Evolutionary conservation across 1,284 basidiomycete species (phyloP).

Genomic region (Ceratobasidium sp.): DNA sequence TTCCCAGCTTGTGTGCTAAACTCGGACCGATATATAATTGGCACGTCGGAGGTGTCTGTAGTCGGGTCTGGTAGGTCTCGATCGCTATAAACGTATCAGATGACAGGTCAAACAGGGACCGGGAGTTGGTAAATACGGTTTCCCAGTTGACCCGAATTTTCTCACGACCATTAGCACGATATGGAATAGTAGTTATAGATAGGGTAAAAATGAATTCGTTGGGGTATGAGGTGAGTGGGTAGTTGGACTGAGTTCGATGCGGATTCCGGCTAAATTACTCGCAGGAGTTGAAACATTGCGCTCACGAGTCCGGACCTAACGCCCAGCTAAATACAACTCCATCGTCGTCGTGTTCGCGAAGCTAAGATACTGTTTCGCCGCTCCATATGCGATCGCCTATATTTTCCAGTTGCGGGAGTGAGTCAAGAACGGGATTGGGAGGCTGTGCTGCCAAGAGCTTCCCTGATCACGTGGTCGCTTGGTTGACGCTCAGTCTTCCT

Average conservation of each 20-base stretch:
- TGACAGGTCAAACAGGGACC: constrained; percentile 1
- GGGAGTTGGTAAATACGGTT: neutral
- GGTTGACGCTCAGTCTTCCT: constrained; percentile 4
- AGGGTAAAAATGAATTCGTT: constrained; percentile 29
- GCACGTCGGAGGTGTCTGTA: constrained; percentile 24
- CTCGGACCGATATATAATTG: constrained; percentile 37
- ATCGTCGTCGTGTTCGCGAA: neutral
- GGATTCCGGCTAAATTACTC: constrained; percentile 7
- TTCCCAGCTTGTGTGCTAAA: constrained; percentile 29
- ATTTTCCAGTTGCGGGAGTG: constrained; percentile 38
- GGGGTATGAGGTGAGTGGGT: neutral
- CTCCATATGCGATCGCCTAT: constrained; percentile 41
- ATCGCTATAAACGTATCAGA: constrained; percentile 31
- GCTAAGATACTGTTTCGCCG: constrained; percentile 18
- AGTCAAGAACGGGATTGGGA: neutral
- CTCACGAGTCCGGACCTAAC: constrained; percentile 27
- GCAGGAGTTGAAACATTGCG: neutral
- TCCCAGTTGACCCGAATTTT: constrained; percentile 30
- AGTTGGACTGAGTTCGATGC: neutral
- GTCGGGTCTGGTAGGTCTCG: constrained; percentile 20
- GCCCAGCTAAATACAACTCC: constrained; percentile 30
- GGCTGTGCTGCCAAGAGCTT: neutral
- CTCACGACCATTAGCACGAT: constrained; percentile 33
- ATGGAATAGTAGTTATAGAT: constrained; percentile 2
- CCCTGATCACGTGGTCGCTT: neutral